Percentiles rank a stretch among this genome's conserved stretches.
Conservation (phyloP, 1,284 basidiomycete species). For the Dichomitus squalens region DNA sequence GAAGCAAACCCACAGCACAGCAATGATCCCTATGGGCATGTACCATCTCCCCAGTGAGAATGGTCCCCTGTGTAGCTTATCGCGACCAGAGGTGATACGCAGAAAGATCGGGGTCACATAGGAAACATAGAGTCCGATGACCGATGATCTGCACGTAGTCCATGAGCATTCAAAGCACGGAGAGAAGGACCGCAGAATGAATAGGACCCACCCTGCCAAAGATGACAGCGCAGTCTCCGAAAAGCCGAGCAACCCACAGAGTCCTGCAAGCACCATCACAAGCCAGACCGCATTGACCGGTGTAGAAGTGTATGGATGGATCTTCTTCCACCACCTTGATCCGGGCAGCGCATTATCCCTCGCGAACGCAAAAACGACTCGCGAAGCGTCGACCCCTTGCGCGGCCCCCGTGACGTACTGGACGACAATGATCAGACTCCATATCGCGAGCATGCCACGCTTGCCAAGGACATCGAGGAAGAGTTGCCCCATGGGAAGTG, state of each 20-base stretch:
- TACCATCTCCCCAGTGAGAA: conserved; percentile 66
- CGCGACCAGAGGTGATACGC: conserved; percentile 66
- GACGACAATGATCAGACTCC: conserved; percentile 71
- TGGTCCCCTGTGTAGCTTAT: conserved; percentile 56
- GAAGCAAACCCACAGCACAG: conserved; percentile 68
- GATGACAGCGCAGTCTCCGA: conserved; percentile 63
- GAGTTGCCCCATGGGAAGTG: conserved; percentile 73
- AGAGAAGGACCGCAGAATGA: not conserved
- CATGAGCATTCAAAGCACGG: not conserved
- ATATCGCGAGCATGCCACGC: conserved; percentile 68
- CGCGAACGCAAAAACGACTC: conserved; percentile 75
- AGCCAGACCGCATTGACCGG: conserved; percentile 78
- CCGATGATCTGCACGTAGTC: conserved; percentile 51
- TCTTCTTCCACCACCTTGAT: conserved; percentile 65
- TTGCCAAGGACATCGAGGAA: conserved; percentile 69
- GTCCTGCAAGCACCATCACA: conserved; percentile 57
- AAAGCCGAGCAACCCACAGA: conserved; percentile 70
- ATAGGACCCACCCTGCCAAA: conserved; percentile 59
- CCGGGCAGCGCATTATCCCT: conserved; percentile 74
- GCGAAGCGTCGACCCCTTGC: conserved; percentile 75
- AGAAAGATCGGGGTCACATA: conserved; percentile 71
- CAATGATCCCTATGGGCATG: conserved; percentile 57
- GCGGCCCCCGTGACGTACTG: conserved; percentile 75
- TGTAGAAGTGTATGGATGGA: conserved; percentile 60
- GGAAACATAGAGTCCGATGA: conserved; percentile 71